phyloP scores from a whole-genome alignment of 129 eudicot species.

The Glebionis coronaria region DNA sequence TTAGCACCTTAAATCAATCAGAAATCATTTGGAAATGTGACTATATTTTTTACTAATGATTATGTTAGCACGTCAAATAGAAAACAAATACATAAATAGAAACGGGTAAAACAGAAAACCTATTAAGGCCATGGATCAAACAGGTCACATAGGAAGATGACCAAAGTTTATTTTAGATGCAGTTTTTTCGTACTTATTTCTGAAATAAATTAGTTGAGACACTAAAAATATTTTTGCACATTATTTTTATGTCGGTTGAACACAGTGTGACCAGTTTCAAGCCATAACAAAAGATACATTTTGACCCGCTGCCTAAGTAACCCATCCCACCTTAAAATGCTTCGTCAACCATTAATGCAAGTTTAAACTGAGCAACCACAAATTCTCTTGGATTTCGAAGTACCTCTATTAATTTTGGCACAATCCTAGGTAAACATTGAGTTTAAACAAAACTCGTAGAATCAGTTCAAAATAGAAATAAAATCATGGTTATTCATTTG shows the following conservation, averaged over 20 bases:
- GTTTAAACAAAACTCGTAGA: too few relatives aligned
- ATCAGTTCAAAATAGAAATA: too few relatives aligned
- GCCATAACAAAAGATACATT: neutral
- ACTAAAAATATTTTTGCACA: neutral
- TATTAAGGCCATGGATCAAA: neutral
- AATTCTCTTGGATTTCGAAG: constrained; percentile 1
- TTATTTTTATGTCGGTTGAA: neutral
- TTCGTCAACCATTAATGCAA: neutral
- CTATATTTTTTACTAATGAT: neutral
- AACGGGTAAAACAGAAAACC: neutral
- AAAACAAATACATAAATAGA: neutral
- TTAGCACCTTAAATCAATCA: constrained; percentile 64
- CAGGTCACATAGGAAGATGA: neutral
- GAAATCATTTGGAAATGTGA: constrained; percentile 12
- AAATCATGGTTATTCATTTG: too few relatives aligned
- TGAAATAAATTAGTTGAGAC: too few relatives aligned
- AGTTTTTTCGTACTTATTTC: too few relatives aligned
- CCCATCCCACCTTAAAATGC: constrained; percentile 1
- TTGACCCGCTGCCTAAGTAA: neutral
- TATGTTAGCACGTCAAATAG: neutral
- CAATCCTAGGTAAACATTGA: constrained; percentile 95
- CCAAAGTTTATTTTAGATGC: too few relatives aligned
- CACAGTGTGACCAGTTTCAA: neutral
- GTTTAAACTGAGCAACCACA: constrained; percentile 1
- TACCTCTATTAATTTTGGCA: constrained; percentile 94